phyloP scores from a whole-genome alignment of 2,329 filamentous ascomycete species.

The Aspergillus ochraceus region DNA sequence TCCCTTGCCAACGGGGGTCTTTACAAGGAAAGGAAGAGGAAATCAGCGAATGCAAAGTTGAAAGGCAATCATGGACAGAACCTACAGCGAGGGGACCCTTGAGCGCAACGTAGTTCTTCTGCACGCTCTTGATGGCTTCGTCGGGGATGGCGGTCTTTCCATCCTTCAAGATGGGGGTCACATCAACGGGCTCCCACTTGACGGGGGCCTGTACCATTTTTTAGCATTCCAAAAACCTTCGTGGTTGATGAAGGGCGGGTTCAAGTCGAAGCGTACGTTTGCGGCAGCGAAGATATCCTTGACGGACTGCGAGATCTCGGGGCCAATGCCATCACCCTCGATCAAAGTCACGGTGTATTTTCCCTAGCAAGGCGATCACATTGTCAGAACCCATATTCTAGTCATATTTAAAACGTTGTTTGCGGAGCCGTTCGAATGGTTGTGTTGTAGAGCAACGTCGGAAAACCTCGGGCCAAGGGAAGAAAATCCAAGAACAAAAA shows the following conservation, averaged over 20 bases:
- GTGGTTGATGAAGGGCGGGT: slow-evolving; percentile 1
- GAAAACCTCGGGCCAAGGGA: slow-evolving; percentile 27
- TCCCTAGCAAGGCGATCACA: slow-evolving; percentile 58
- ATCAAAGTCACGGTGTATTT: slow-evolving; percentile 96
- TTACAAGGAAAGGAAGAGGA: slow-evolving; percentile 9
- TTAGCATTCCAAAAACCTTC: slow-evolving; percentile 28
- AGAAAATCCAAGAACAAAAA: slow-evolving; percentile 25
- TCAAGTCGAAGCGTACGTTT: slow-evolving; percentile 59
- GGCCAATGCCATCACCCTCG: slow-evolving; percentile 98
- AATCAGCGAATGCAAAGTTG: slow-evolving; percentile 24
- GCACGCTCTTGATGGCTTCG: slow-evolving; percentile 88
- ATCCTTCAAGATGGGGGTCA: slow-evolving; percentile 88
- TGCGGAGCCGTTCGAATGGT: neutral
- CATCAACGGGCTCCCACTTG: slow-evolving; percentile 96
- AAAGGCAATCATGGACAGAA: slow-evolving; percentile 20
- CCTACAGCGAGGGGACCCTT: slow-evolving; percentile 95
- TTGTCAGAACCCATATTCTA: slow-evolving; percentile 10
- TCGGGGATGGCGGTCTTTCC: slow-evolving; percentile 95
- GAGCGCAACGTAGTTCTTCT: slow-evolving; percentile 93
- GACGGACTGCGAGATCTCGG: slow-evolving; percentile 95
- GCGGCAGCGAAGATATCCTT: slow-evolving; percentile 98
- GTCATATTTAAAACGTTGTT: neutral
- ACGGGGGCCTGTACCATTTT: slow-evolving; percentile 69
- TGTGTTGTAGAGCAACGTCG: slow-evolving; percentile 6
- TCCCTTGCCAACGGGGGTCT: slow-evolving; percentile 96